phyloP scores from a whole-genome alignment of 2,329 filamentous ascomycete genomes.

The Fusarium floridanum region DNA sequence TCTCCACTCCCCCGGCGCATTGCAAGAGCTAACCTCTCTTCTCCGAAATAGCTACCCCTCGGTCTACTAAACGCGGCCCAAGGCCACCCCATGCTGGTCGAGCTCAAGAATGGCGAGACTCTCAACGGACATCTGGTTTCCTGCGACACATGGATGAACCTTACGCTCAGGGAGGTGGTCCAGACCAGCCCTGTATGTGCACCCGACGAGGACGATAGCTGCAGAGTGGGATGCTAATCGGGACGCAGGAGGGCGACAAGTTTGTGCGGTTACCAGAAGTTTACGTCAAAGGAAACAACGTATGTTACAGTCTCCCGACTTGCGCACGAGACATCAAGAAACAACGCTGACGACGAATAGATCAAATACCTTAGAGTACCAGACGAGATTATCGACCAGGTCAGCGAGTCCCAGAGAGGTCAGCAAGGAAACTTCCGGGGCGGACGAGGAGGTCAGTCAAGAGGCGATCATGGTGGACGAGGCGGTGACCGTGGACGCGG shows the following conservation, averaged over 20 bases:
- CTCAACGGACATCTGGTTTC: slow-evolving; percentile 95
- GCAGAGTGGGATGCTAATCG: slow-evolving; percentile 27
- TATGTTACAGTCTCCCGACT: slow-evolving; percentile 59
- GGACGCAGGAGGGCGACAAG: slow-evolving; percentile 84
- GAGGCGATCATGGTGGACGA: slow-evolving; percentile 70
- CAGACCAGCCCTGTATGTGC: slow-evolving; percentile 84
- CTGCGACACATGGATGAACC: slow-evolving; percentile 99
- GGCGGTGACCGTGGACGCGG: slow-evolving; percentile 61
- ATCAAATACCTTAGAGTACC: slow-evolving; percentile 98
- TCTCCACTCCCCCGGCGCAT: slow-evolving; percentile 7
- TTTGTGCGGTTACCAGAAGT: slow-evolving; percentile 94
- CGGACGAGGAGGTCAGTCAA: slow-evolving; percentile 70
- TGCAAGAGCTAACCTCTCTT: slow-evolving; percentile 39
- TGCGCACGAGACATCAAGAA: neutral
- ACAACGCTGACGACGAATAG: slow-evolving; percentile 60
- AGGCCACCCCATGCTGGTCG: slow-evolving; percentile 97
- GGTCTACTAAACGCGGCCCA: slow-evolving; percentile 95
- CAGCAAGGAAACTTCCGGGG: slow-evolving; percentile 74
- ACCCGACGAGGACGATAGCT: slow-evolving; percentile 1
- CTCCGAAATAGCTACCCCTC: slow-evolving; percentile 69
- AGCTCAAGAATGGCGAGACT: slow-evolving; percentile 97
- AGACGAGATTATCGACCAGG: slow-evolving; percentile 94
- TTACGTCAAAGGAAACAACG: slow-evolving; percentile 97
- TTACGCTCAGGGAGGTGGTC: slow-evolving; percentile 96
- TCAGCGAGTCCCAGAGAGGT: slow-evolving; percentile 90